Evolutionary conservation across 352 stramenopile genomes (phyloP).

Genomic region (Globisporangium iwayamae): DNA sequence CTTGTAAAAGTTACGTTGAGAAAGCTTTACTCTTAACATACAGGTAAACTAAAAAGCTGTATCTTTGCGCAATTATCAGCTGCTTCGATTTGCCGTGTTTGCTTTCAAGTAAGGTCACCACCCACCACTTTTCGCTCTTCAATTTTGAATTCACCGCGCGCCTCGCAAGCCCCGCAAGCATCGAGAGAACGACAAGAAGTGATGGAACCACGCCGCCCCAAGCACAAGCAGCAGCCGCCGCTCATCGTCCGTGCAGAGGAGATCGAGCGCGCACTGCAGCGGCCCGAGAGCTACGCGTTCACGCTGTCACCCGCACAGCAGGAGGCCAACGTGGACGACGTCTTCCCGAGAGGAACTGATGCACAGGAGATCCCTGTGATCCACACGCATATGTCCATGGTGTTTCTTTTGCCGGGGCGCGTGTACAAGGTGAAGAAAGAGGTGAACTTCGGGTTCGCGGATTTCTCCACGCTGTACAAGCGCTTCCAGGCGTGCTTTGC

Average conservation of each 20-base stretch:
- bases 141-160: background rate
- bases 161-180: background rate
- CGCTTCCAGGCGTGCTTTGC: conserved; percentile 68
- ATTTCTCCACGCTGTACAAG: conserved; percentile 72
- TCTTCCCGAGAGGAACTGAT: conserved; percentile 18
- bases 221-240: conserved; percentile 61
- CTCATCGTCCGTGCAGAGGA: conserved; percentile 39
- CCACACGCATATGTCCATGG: conserved; percentile 78
- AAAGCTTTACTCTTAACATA: background rate
- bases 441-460: conserved; percentile 70
- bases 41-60: background rate
- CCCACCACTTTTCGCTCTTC: background rate
- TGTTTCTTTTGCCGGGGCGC: conserved; percentile 47
- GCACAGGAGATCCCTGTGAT: conserved; percentile 30
- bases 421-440: conserved; percentile 79
- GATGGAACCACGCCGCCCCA: conserved; percentile 61
- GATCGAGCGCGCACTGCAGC: conserved; percentile 39
- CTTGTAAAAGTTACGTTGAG: background rate
- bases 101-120: background rate
- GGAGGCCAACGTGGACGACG: conserved; percentile 11
- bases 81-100: background rate
- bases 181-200: conserved; percentile 14
- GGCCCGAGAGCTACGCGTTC: conserved; percentile 32
- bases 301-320: background rate
- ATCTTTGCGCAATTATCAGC: background rate